Conservation (phyloP, 148 eudicot species). For the Spergularia bocconei region DNA sequence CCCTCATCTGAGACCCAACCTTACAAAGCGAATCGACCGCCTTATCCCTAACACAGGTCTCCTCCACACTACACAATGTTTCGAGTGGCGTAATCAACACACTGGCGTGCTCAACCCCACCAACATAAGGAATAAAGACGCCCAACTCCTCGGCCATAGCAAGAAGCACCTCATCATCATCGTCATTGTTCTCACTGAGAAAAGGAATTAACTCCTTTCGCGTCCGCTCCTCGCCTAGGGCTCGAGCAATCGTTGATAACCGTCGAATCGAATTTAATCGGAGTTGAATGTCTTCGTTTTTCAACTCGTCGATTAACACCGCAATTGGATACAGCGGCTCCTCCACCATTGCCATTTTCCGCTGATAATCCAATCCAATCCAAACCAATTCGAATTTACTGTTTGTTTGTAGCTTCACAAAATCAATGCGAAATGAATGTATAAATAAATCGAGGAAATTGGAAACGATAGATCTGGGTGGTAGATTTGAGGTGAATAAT, state of each 20-base stretch:
- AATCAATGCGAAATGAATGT: too few species aligned
- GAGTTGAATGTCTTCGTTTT: slow-evolving; percentile 44
- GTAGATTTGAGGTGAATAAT: too few species aligned
- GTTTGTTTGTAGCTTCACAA: too few species aligned
- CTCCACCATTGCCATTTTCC: slow-evolving; percentile 49
- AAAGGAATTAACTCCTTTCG: slow-evolving; percentile 59
- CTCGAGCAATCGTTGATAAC: slow-evolving; percentile 54
- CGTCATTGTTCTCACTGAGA: slow-evolving; percentile 53
- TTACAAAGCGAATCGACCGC: slow-evolving; percentile 53
- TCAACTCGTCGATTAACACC: slow-evolving; percentile 42
- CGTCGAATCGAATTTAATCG: slow-evolving; percentile 55
- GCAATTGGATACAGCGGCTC: slow-evolving; percentile 56
- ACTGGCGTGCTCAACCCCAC: slow-evolving; percentile 50
- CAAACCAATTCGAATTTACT: too few species aligned
- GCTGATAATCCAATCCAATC: background rate
- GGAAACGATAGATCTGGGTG: too few species aligned
- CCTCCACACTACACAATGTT: slow-evolving; percentile 52
- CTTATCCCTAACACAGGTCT: slow-evolving; percentile 63
- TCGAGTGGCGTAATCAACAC: slow-evolving; percentile 58
- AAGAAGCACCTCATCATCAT: slow-evolving; percentile 56
- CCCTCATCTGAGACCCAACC: slow-evolving; percentile 56
- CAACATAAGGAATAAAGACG: slow-evolving; percentile 51
- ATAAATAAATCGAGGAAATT: too few species aligned
- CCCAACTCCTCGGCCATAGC: slow-evolving; percentile 64
- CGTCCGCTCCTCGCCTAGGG: slow-evolving; percentile 55